A percentile compares a stretch with the other conserved stretches of the same genome.
Conservation (phyloP, 2,329 filamentous ascomycete species). For the Fusarium clavum region DNA sequence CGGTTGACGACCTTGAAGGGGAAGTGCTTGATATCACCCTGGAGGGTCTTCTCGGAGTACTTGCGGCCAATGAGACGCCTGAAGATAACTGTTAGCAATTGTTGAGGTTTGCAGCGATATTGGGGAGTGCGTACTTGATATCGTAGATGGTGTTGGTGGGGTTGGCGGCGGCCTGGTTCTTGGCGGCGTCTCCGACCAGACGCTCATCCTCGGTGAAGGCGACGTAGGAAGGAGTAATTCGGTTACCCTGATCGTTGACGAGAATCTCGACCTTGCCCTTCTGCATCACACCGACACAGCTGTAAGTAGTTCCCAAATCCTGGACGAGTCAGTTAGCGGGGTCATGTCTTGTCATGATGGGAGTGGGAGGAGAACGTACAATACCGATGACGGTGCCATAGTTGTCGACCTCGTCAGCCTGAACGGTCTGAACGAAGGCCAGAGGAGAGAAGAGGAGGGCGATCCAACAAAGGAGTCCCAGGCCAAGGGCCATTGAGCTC, state of each 20-base stretch:
- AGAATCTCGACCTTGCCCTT: slow-evolving; percentile 95
- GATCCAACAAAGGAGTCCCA: slow-evolving; percentile 93
- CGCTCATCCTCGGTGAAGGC: slow-evolving; percentile 97
- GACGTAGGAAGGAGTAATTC: slow-evolving; percentile 94
- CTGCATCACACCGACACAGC: slow-evolving; percentile 95
- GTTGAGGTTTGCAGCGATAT: neutral
- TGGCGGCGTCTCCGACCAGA: slow-evolving; percentile 95
- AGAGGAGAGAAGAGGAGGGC: slow-evolving; percentile 89
- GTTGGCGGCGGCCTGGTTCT: slow-evolving; percentile 92
- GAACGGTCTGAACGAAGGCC: slow-evolving; percentile 82
- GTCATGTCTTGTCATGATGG: neutral
- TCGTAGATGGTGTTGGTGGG: slow-evolving; percentile 82
- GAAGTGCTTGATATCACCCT: slow-evolving; percentile 97
- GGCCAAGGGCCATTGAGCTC: slow-evolving; percentile 78
- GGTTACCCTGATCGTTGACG: slow-evolving; percentile 96
- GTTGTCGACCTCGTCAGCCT: slow-evolving; percentile 78
- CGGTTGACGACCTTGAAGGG: slow-evolving; percentile 94
- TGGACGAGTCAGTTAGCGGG: slow-evolving; percentile 48
- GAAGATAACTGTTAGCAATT: slow-evolving; percentile 32
- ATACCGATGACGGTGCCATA: slow-evolving; percentile 95
- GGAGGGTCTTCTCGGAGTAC: slow-evolving; percentile 85
- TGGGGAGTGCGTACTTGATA: slow-evolving; percentile 77
- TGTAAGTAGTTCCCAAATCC: slow-evolving; percentile 89
- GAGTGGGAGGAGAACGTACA: slow-evolving; percentile 60
- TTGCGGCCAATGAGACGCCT: slow-evolving; percentile 89